These are phyloP conservation scores for Pouteria glomerata DNA, from an alignment of 148 eudicot species.

Conservation along the genomic window DNA sequence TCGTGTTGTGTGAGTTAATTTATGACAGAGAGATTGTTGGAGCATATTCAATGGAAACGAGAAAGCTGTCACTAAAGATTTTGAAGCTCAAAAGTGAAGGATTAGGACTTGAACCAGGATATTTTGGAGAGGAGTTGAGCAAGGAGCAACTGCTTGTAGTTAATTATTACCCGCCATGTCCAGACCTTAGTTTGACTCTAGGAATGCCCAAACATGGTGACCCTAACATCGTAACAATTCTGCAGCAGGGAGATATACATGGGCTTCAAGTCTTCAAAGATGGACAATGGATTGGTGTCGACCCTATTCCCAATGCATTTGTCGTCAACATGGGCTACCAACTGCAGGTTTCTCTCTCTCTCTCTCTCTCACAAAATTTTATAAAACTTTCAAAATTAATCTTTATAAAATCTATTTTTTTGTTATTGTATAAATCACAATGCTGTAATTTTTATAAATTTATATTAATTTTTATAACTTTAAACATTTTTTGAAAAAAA, in stretches of 20 bases:
- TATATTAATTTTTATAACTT: too few relatives aligned
- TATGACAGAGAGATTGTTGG: slow-evolving; percentile 20
- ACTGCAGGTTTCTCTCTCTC: too few relatives aligned
- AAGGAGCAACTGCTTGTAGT: not conserved
- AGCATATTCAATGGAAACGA: slow-evolving; percentile 17
- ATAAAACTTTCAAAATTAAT: too few relatives aligned
- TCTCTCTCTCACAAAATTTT: too few relatives aligned
- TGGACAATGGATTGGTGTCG: slow-evolving; percentile 34
- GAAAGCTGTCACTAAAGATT: slow-evolving; percentile 18
- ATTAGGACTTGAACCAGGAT: slow-evolving; percentile 23
- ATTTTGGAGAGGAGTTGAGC: slow-evolving; percentile 18
- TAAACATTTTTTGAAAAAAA: not conserved
- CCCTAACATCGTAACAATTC: slow-evolving; percentile 36
- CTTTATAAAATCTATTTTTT: too few relatives aligned
- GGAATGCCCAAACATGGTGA: slow-evolving; percentile 31
- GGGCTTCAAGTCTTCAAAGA: slow-evolving; percentile 44
- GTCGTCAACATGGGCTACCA: slow-evolving; percentile 39
- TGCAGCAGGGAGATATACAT: slow-evolving; percentile 32
- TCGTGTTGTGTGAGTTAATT: too few relatives aligned
- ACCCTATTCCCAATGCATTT: slow-evolving; percentile 38
- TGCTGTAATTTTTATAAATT: not conserved
- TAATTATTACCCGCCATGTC: slow-evolving; percentile 31
- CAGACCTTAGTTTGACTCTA: slow-evolving; percentile 24
- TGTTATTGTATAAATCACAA: too few relatives aligned
- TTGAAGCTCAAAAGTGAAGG: slow-evolving; percentile 28